Evolutionary conservation across 2,329 filamentous ascomycete genomes (phyloP).

Genomic region (Epicoccum sorghinum): DNA sequence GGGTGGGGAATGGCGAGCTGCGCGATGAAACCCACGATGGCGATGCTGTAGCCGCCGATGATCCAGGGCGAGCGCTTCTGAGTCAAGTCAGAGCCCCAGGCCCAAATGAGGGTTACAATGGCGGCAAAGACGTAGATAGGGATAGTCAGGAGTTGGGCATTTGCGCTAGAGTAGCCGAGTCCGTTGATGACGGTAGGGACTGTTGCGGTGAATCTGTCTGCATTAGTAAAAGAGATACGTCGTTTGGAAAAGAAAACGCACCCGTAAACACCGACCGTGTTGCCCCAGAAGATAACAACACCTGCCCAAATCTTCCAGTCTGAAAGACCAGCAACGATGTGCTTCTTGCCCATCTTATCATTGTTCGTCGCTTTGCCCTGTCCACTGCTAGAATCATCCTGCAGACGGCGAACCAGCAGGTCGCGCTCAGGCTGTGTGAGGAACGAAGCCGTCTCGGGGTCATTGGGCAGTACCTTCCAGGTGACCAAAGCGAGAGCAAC

Average conservation of each 20-base stretch:
- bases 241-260: constrained; percentile 11
- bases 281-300: constrained; percentile 48
- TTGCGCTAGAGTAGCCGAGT: constrained; percentile 50
- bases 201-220: constrained; percentile 45
- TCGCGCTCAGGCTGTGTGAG: constrained; percentile 43
- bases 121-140: constrained; percentile 52
- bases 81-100: constrained; percentile 58
- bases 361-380: constrained; percentile 56
- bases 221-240: neutral
- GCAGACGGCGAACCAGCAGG: constrained; percentile 38
- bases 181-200: constrained; percentile 51
- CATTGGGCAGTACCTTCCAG: constrained; percentile 62
- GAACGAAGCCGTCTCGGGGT: constrained; percentile 47
- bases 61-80: constrained; percentile 62
- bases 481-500: constrained; percentile 51
- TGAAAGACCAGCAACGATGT: constrained; percentile 57
- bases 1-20: constrained; percentile 54
- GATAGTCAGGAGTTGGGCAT: constrained; percentile 51
- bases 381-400: constrained; percentile 52
- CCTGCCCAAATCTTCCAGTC: constrained; percentile 47
- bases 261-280: constrained; percentile 46
- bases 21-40: constrained; percentile 62
- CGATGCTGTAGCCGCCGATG: constrained; percentile 56
- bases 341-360: constrained; percentile 54
- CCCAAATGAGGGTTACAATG: constrained; percentile 49